A percentile compares a stretch with the other conserved stretches of the same genome.
These are phyloP conservation scores for Trichoderma sp. DNA, from an alignment of 2,329 filamentous ascomycete genomes.

Conservation along the genomic window DNA sequence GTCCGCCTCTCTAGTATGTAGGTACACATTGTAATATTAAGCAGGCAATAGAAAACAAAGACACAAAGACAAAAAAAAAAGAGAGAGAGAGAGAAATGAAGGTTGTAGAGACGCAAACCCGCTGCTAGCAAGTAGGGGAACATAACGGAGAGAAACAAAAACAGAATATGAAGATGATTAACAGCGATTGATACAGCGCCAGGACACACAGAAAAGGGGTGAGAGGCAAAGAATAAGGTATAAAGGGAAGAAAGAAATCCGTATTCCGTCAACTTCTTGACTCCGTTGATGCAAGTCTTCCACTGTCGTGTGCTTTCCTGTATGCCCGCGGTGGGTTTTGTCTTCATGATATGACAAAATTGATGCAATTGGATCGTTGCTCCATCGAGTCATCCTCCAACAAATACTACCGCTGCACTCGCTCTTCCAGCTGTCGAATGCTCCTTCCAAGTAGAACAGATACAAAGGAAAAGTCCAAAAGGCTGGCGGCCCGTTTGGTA, in stretches of 20 bases:
- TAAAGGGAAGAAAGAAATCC: background rate
- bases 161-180: background rate
- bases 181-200: constrained; percentile 3
- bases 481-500: background rate
- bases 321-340: background rate
- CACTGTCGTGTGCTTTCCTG: background rate
- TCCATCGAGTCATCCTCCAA: background rate
- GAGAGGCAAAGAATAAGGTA: background rate
- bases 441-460: background rate
- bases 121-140: background rate
- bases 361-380: background rate
- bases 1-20: constrained; percentile 8
- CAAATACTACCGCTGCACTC: background rate
- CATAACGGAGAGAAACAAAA: background rate
- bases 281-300: constrained; percentile 2
- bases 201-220: background rate
- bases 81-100: background rate
- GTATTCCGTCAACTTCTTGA: background rate
- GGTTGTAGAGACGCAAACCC: constrained; percentile 1
- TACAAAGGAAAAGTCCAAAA: constrained; percentile 7
- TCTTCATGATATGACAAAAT: background rate
- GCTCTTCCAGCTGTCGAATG: background rate
- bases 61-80: background rate
- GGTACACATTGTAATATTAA: constrained; percentile 20
- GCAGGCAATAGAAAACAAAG: background rate